Evolutionary conservation across 768 basidiomycete species (phyloP).

Genomic region (Suillus lakei): DNA sequence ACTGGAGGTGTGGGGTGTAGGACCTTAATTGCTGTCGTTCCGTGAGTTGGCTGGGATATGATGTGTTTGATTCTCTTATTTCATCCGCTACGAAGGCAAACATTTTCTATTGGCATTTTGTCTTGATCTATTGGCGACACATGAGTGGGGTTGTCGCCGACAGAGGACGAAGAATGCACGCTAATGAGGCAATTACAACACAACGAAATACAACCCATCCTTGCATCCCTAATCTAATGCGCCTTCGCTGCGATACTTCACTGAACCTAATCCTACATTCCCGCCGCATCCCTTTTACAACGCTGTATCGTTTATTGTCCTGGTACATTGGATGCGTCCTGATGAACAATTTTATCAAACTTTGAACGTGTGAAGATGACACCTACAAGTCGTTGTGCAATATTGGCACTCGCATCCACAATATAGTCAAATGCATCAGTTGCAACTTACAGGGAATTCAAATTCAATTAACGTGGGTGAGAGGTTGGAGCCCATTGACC

Average conservation of each 20-base stretch:
- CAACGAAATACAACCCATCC: not conserved
- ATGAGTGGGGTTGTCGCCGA: not conserved
- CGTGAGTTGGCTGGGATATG: not conserved
- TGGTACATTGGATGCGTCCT: not conserved
- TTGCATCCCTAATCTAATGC: not conserved
- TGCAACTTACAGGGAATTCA: not conserved
- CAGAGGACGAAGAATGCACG: not conserved
- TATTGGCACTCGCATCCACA: not conserved
- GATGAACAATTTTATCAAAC: not conserved
- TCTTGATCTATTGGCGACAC: not conserved
- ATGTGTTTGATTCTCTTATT: not conserved
- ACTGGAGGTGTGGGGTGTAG: constrained; percentile 89
- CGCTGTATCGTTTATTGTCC: not conserved
- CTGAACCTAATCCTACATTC: not conserved
- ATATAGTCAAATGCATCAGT: not conserved
- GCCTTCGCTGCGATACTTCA: not conserved
- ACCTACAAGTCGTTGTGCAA: not conserved
- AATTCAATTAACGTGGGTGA: not conserved
- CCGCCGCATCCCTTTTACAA: not conserved
- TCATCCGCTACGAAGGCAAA: not conserved
- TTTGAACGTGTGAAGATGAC: not conserved
- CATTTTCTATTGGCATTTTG: not conserved
- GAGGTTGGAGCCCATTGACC: not conserved
- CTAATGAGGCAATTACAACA: not conserved
- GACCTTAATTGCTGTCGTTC: constrained; percentile 30